Percentiles rank a stretch among this genome's conserved stretches.
These are phyloP conservation scores for Fraxinus angustifolia DNA, from an alignment of 305 asterid genomes.

Conservation along the genomic window DNA sequence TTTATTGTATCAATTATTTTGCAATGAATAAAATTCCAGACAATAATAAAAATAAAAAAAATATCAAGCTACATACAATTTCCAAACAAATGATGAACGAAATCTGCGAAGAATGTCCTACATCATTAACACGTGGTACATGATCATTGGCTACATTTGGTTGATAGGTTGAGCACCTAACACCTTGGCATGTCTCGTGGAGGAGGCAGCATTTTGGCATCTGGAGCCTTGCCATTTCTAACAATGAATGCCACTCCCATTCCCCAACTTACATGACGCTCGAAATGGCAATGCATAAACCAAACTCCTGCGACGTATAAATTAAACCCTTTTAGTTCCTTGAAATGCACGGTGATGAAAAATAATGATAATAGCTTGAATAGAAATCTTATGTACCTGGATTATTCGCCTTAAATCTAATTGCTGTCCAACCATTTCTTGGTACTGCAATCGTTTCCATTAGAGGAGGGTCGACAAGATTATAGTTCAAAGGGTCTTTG, in stretches of 20 bases:
- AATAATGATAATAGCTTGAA: background rate
- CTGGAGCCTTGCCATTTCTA: conserved; percentile 33
- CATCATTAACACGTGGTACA: background rate
- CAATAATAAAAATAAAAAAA: background rate
- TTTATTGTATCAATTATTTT: background rate
- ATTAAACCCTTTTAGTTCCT: background rate
- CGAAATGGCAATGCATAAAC: conserved; percentile 68
- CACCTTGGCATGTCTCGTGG: conserved; percentile 47
- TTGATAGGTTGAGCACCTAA: background rate
- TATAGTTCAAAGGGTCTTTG: conserved; percentile 44
- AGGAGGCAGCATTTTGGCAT: conserved; percentile 38
- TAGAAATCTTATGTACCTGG: conserved; percentile 40
- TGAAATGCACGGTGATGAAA: background rate
- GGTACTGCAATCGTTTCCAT: conserved; percentile 53
- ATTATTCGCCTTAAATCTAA: conserved; percentile 59
- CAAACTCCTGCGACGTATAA: conserved; percentile 44
- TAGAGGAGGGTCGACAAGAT: conserved; percentile 65
- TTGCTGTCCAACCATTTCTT: conserved; percentile 57
- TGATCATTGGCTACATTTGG: conserved; percentile 19
- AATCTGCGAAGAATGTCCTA: background rate
- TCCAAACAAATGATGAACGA: background rate
- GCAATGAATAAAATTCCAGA: background rate
- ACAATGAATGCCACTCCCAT: conserved; percentile 54
- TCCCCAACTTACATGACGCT: conserved; percentile 54
- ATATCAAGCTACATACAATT: background rate